phyloP scores from a whole-genome alignment of 371 early-diverging fungal genomes.

The Mortierella sp. region DNA sequence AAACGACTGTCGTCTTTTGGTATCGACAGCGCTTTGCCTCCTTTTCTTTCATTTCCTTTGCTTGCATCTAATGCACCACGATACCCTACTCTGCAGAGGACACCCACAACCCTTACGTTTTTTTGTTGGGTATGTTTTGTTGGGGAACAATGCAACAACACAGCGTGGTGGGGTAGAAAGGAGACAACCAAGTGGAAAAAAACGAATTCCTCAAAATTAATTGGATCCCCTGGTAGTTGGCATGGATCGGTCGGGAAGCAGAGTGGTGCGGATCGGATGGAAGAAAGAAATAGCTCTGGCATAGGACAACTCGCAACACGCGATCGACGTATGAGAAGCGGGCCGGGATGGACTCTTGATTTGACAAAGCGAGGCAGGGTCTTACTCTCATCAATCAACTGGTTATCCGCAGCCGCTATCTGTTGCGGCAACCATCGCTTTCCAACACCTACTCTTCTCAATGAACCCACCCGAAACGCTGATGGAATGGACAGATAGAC shows the following conservation, averaged over 20 bases:
- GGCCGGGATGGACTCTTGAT: neutral
- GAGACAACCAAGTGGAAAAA: neutral
- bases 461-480: neutral
- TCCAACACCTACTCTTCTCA: neutral
- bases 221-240: neutral
- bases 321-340: neutral
- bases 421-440: neutral
- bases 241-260: slow-evolving; percentile 1
- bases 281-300: neutral
- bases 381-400: neutral
- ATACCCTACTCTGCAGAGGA: neutral
- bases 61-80: neutral
- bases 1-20: neutral
- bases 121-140: slow-evolving; percentile 13
- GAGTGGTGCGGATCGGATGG: neutral
- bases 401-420: neutral
- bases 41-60: neutral
- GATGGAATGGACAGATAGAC: neutral
- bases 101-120: neutral
- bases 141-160: neutral
- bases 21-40: neutral
- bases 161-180: slow-evolving; percentile 5
- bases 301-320: neutral
- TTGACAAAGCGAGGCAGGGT: neutral
- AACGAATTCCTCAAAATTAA: neutral